These are phyloP conservation scores for Tillandsia leiboldiana DNA, from an alignment of 176 grass and related monocot species.

Conservation along the genomic window DNA sequence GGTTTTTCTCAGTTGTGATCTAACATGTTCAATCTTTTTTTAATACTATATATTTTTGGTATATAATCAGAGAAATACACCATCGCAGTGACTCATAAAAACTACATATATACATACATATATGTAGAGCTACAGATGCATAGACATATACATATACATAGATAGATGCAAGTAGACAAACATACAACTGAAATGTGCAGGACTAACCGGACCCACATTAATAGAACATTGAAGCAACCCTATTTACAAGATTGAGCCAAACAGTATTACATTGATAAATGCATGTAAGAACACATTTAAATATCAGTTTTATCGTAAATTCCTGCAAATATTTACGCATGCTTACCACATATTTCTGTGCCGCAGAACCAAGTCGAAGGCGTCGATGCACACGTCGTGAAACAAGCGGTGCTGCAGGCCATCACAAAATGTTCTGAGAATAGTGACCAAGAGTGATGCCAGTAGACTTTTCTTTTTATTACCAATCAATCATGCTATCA, in stretches of 20 bases:
- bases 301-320: neutral
- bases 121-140: neutral
- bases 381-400: conserved; percentile 50
- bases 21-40: too few relatives aligned
- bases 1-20: neutral
- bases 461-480: neutral
- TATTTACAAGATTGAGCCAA: neutral
- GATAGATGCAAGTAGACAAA: neutral
- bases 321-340: too few relatives aligned
- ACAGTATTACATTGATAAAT: neutral
- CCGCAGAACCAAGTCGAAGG: conserved; percentile 31
- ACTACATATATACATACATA: neutral
- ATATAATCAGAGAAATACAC: neutral
- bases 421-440: conserved; percentile 37
- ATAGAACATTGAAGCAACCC: neutral
- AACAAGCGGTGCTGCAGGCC: conserved; percentile 70
- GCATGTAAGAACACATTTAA: too few relatives aligned
- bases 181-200: neutral
- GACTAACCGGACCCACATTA: neutral
- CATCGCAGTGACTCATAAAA: neutral
- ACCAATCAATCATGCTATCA: too few relatives aligned
- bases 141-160: neutral
- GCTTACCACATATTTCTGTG: neutral
- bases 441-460: conserved; percentile 3
- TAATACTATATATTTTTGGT: too few relatives aligned